Base-by-base conservation (phyloP, 108 stramenopile genomes). In the Nannochloropsis gaditana region DNA sequence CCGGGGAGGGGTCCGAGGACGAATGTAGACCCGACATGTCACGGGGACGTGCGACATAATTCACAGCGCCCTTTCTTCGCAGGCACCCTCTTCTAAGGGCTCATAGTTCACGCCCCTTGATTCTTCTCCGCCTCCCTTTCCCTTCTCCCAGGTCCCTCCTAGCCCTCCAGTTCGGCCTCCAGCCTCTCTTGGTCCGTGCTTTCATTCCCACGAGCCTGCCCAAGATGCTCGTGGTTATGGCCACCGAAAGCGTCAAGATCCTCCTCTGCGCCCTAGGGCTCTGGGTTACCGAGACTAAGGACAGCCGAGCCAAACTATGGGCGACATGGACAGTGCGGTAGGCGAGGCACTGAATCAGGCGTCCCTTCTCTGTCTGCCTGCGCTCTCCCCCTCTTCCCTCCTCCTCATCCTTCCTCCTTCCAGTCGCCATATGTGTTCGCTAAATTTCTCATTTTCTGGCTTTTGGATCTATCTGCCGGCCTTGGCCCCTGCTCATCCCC, bases 151-250 rank as follows among this genome's bases (percentile, higher is more conserved):
- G 84, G 87, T 79, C 43, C 9, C 17, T 84, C 9, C 82, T 90
- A 3, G 89, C 95, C 41, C 59, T 96, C 2, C 97, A 97, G 86
- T 96, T 95, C 83, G 97, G 95, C 31, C 86, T 96, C 21, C 97
- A 97, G 86, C 97, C 97, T 2, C 87, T 94, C 43, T 84, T 97
- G 19, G 93, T 93, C 9, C 87, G 92, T 82, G 50, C 85, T 79
- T 97, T 90, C 88, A 91, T 93, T 11, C 86, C 92, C 93, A 21
- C 88, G 86, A 44, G 93, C 89, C 9, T 89, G 31, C 82, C 87
- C 80, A 82, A 94, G 92, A 42, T 92, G 93, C 19, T 85, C 80
- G 9, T 90, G 84, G 21, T 92, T 92, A 43, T 94, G 86, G 85
- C 93, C 87, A 89, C 93, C 91, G 90, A 90, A 44, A 11, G 88